phyloP scores from a whole-genome alignment of 2,329 filamentous ascomycete species.

The Aspergillus felis region DNA sequence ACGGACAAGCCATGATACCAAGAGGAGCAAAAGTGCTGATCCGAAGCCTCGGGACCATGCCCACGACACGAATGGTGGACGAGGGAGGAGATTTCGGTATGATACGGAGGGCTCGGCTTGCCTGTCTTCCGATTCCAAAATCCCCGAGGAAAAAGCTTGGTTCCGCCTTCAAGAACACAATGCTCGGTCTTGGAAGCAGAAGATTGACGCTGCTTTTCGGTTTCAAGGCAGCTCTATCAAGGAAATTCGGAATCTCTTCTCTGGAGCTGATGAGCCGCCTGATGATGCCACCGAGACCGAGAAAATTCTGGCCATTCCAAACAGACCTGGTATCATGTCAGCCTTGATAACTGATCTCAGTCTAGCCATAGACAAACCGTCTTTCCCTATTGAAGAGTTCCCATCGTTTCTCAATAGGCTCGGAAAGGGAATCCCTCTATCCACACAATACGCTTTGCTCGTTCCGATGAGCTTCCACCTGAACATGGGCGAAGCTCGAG shows the following conservation, averaged over 20 bases:
- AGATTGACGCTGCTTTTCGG: constrained; percentile 73
- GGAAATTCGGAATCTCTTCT: constrained; percentile 75
- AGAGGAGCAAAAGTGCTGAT: constrained; percentile 57
- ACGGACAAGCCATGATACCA: constrained; percentile 34
- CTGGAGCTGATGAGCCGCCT: constrained; percentile 74
- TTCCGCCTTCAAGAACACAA: constrained; percentile 74
- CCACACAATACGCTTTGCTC: constrained; percentile 86
- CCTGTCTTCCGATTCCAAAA: constrained; percentile 67
- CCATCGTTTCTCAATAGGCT: constrained; percentile 81
- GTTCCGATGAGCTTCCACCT: constrained; percentile 87
- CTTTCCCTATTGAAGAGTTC: constrained; percentile 76
- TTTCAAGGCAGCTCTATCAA: constrained; percentile 70
- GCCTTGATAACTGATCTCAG: constrained; percentile 79
- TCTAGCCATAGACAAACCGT: constrained; percentile 84
- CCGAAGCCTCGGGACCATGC: constrained; percentile 32
- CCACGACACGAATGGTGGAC: constrained; percentile 30
- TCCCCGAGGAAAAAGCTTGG: constrained; percentile 73
- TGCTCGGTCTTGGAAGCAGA: constrained; percentile 83
- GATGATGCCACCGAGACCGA: constrained; percentile 81
- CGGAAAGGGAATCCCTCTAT: constrained; percentile 92
- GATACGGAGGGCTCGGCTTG: constrained; percentile 73
- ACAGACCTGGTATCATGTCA: constrained; percentile 78
- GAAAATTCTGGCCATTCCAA: constrained; percentile 77
- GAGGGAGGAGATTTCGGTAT: constrained; percentile 54
- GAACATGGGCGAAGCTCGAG: constrained; percentile 81